phyloP scores from a whole-genome alignment of 225 moss, liverwort and hornwort genomes.

The Lunularia cruciata region DNA sequence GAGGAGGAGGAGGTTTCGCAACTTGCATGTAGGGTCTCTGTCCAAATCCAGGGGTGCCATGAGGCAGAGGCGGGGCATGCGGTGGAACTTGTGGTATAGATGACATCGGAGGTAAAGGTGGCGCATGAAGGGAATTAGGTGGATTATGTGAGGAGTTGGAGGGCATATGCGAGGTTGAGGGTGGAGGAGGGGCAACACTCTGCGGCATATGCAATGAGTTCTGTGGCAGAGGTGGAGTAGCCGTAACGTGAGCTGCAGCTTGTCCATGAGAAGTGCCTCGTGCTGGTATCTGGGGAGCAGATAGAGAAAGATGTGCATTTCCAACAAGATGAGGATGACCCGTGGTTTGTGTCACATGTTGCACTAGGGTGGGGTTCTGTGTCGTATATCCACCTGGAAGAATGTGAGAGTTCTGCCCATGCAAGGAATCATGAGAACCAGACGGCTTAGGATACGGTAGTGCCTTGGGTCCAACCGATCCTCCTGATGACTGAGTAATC shows the following conservation, averaged over 20 bases:
- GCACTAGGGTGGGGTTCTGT: slow-evolving; percentile 36
- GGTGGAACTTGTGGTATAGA: slow-evolving; percentile 28
- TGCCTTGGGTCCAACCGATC: slow-evolving; percentile 46
- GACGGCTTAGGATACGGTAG: slow-evolving; percentile 27
- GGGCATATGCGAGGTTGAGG: slow-evolving; percentile 28
- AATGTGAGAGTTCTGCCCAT: slow-evolving; percentile 27
- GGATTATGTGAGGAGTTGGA: slow-evolving; percentile 28
- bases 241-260: neutral
- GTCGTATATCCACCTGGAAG: slow-evolving; percentile 34
- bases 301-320: slow-evolving; percentile 27
- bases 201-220: slow-evolving; percentile 35
- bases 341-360: slow-evolving; percentile 21
- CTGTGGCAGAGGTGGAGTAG: slow-evolving; percentile 20
- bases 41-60: slow-evolving; percentile 36
- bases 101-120: slow-evolving; percentile 27
- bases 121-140: slow-evolving; percentile 30
- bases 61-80: slow-evolving; percentile 37
- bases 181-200: slow-evolving; percentile 27
- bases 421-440: slow-evolving; percentile 14
- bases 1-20: slow-evolving; percentile 33
- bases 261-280: slow-evolving; percentile 18
- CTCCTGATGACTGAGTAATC: slow-evolving; percentile 40
- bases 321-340: slow-evolving; percentile 30
- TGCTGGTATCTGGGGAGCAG: slow-evolving; percentile 21
- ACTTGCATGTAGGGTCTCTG: slow-evolving; percentile 43